Base-by-base conservation (phyloP, 2,329 filamentous ascomycete species). In the Aureobasidium sp. region DNA sequence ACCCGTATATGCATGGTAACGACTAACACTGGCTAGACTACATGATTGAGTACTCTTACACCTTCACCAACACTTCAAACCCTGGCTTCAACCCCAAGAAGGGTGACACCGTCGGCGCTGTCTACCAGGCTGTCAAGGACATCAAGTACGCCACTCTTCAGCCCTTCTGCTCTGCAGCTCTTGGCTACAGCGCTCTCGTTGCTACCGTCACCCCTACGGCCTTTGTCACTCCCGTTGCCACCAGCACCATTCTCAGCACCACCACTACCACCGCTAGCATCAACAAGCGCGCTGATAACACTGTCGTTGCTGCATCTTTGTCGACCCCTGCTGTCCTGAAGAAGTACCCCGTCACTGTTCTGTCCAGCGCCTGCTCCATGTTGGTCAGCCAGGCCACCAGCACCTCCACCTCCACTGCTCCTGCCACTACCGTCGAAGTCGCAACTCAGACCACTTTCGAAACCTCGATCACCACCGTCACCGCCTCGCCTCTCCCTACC, bases 381-480 rank as follows among this genome's bases (percentile, higher is more conserved):
- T 38, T 62, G 15, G 57, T 57, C 53, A 57, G 23, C 4, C 40
- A 60, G 25, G 51, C 60, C 11, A 53, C 55, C 5, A 23, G 33
- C 38, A 55, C 60, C 13, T 57, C 46, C 15, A 64, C 62, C 17
- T 31, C 35, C 10, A 54, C 50, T 19, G 50, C 50, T 4, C 25
- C 50, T 42, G 10, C n/a, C 42, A 15, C 37, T 40, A 63, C 43
- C 43, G 35, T 38, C 27, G 13, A 4, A 21, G 67, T 60, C 64
- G 65, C 53, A 62, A 67, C 54, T 62, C 62, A 46, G 64, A 45
- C 31, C 64, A 67, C 63, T 23, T 23, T 38, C 23, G 57, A 47
- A 10, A 59, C 37, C 42, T 37, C 43, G 35, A 43, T 40, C 19
- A 25, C 19, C 27, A 67, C 59, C 64, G 66, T 50, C 63, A 69